Conservation (phyloP, 129 eudicot species). For the Oenanthe sinensis region DNA sequence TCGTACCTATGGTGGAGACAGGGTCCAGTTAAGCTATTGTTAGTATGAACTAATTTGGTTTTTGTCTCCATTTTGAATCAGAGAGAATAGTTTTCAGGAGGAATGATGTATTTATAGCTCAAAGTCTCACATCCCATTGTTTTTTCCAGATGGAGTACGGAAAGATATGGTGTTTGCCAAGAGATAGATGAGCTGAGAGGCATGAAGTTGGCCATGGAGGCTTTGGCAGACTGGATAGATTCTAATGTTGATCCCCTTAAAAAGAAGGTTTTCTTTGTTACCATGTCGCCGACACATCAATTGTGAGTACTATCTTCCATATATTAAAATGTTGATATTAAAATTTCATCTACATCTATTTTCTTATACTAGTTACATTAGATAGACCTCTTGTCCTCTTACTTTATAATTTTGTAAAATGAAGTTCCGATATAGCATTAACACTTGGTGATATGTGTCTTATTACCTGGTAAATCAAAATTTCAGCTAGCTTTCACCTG, state of each 20-base stretch:
- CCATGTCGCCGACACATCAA: constrained; percentile 97
- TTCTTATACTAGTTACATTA: background rate
- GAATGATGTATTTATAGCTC: background rate
- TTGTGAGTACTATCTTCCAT: constrained; percentile 27
- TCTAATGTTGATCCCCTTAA: constrained; percentile 51
- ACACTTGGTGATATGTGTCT: background rate
- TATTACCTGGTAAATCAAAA: background rate
- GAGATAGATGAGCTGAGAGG: constrained; percentile 66
- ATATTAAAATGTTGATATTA: background rate
- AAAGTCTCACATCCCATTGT: background rate
- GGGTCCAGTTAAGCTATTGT: constrained; percentile 87
- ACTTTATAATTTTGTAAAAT: background rate
- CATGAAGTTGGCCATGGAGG: constrained; percentile 90
- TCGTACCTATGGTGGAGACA: constrained; percentile 99
- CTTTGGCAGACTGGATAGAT: constrained; percentile 83
- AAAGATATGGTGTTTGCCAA: constrained; percentile 64
- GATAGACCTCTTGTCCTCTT: background rate
- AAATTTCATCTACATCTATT: background rate
- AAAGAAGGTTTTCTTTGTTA: constrained; percentile 80
- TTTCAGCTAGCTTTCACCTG: background rate
- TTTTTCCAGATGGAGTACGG: constrained; percentile 63
- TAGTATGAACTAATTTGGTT: constrained; percentile 27
- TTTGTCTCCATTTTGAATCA: background rate
- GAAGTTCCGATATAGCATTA: background rate
- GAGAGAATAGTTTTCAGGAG: background rate